Evolutionary conservation across 768 basidiomycete species (phyloP), one percentile per base, ranked within the genome.

Genomic region (Pleurotus eryngii): DNA sequence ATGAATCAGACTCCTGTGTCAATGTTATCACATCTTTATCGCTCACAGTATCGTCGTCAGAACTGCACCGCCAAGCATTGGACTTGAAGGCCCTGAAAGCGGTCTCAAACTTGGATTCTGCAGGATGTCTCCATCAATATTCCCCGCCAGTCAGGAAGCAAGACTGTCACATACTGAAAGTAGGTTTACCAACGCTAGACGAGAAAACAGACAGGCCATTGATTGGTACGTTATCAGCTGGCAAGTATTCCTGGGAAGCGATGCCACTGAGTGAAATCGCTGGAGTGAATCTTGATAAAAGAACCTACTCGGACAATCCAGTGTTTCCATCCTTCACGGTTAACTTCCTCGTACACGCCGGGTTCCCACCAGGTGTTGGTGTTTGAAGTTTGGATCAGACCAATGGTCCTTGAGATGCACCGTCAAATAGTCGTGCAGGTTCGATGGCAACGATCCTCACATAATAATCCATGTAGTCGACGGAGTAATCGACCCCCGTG

Each of bases 401-500:
- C 30, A 50, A 35, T 50, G 24, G 22, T 50, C 49, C 24, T 50
- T 9, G 4, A 50, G 7, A 17, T 3, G 5, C 24, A 37, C 15
- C 4, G 5, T 14, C 27, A 26, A 50, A 7, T 4, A 15, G n/a
- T 26, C 14, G 14, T 17, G 14, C 0, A 18, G 30, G 20, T 14
- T 17, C 9, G 17, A n/a, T 15, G 17, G 0, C n/a, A 45, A 15
- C 1, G 43, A 8, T 15, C 17, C 49, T n/a, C 26, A 50, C 49
- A 50, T 50, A 50, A 26, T 50, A 50, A 35, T 50, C 49, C 20
- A 38, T 50, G 27, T 50, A 50, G 22, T 50, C 30, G 24, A 50
- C 49, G 30, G 24, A 27, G 49, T 50, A 50, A 24, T 50, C 49
- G 6, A 50, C 49, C 8, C 27, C 49, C 15, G 27, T 35, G 15